Evolutionary conservation across 495 filamentous ascomycete genomes (phyloP).

Genomic region (Sporormia fimetaria): DNA sequence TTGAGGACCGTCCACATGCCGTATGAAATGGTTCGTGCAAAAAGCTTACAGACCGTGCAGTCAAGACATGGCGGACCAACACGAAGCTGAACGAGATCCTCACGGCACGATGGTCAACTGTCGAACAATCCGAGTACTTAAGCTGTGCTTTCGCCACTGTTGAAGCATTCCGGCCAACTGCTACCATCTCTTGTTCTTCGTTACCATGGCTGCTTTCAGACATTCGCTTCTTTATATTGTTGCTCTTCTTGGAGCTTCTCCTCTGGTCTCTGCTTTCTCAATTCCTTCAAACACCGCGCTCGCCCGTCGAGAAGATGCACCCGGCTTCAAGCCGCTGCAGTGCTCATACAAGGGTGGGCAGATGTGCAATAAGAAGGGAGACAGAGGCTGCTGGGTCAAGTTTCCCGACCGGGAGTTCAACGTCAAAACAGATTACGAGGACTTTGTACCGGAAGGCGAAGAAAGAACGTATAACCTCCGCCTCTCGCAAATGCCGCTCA

Average conservation of each 20-base stretch:
- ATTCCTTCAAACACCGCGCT: conserved; percentile 1
- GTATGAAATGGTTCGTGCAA: too few relatives aligned
- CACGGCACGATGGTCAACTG: too few relatives aligned
- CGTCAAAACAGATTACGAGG: conserved; percentile 17
- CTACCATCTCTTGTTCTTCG: too few relatives aligned
- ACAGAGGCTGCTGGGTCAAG: conserved; percentile 17
- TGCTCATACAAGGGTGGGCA: conserved; percentile 10
- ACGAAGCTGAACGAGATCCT: too few relatives aligned
- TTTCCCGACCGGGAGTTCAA: conserved; percentile 9
- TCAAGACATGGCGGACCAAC: too few relatives aligned
- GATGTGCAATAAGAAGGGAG: conserved; percentile 4
- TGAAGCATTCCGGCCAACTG: too few relatives aligned
- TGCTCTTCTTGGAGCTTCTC: conserved; percentile 7
- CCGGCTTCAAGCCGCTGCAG: conserved; percentile 9
- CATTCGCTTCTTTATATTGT: conserved; percentile 7
- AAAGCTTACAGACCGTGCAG: too few relatives aligned
- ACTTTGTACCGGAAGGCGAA: not conserved
- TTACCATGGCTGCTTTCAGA: conserved; percentile 14
- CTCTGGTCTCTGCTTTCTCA: conserved; percentile 9
- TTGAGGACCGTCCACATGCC: too few relatives aligned
- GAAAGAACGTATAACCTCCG: conserved; percentile 1
- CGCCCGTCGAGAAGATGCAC: conserved; percentile 8
- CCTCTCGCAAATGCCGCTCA: conserved; percentile 1
- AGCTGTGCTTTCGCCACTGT: too few relatives aligned
- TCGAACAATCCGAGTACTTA: too few relatives aligned